Evolutionary conservation across 495 filamentous ascomycete species (phyloP), one percentile per base, ranked within the genome.

Genomic region (Tetracladium setigerum): DNA sequence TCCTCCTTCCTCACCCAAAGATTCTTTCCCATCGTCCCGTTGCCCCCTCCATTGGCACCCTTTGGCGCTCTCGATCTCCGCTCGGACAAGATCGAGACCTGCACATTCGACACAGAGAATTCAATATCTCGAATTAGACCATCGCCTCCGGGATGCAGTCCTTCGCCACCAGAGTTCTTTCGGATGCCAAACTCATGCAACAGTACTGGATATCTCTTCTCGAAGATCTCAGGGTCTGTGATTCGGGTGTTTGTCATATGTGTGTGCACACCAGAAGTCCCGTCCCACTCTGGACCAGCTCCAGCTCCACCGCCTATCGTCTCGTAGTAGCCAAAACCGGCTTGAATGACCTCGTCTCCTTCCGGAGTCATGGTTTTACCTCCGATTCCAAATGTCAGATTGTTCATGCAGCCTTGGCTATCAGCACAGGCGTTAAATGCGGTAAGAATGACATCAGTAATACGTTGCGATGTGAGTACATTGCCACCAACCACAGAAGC

Each of bases 241-340:
- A 85, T 86, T 0, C 82, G 73, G 1, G 82, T 86, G 53, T 86
- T 86, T 8, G 82, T 86, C 79, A 84, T 85, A 50, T 85, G 80
- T 4, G 77, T 80, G 48, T 86, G 82, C n/a, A 85, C 76, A 30
- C 82, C 82, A 10, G 63, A 70, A n/a, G 78, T 77, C 30, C 82
- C 82, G 35, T 74, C 57, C 82, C 82, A 86, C 27, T 67, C 68
- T 8, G 77, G 73, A 0, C 81, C 81, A 0, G 82, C 82, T 42
- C 82, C 82, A 42, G 70, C 74, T 24, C 82, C 82, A 10, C 82
- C 82, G 5, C 81, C 80, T 44, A 84, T 83, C 5, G 79, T 83
- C 58, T 84, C 80, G 55, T 84, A 84, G 66, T 84, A 86, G 17
- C 82, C 82, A 57, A 85, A 86, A 30, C 78, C 79, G 17, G 49